Percentiles rank a stretch among this genome's conserved stretches.
Conservation (phyloP, 106 monocot genomes). For the Apostasia ramifera region DNA sequence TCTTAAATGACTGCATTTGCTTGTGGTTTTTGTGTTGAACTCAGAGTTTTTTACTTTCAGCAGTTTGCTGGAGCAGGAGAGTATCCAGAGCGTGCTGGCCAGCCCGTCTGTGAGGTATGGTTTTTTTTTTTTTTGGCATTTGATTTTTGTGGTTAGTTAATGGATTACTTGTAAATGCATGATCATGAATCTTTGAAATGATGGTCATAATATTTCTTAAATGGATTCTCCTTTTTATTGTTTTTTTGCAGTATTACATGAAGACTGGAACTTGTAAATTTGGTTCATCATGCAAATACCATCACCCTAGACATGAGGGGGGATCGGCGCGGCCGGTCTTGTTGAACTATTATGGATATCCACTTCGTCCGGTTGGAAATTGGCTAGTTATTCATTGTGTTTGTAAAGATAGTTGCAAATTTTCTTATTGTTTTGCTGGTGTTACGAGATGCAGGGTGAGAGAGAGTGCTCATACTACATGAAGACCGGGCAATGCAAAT, state of each 20-base stretch:
- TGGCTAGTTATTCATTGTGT: neutral
- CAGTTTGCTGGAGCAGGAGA: slow-evolving; percentile 21
- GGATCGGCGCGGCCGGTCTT: slow-evolving; percentile 28
- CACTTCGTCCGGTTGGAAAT: slow-evolving; percentile 48
- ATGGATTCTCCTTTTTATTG: neutral
- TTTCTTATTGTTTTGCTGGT: neutral
- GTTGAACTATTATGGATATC: slow-evolving; percentile 58
- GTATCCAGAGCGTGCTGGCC: slow-evolving; percentile 44
- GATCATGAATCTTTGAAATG: neutral
- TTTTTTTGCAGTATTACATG: slow-evolving; percentile 40
- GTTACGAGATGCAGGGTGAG: slow-evolving; percentile 51
- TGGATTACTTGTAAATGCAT: neutral
- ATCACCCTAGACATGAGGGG: slow-evolving; percentile 62
- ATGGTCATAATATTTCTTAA: neutral
- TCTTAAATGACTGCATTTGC: neutral
- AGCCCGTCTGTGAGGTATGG: slow-evolving; percentile 49
- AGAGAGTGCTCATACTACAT: slow-evolving; percentile 84
- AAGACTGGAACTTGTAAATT: slow-evolving; percentile 61
- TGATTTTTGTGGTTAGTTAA: neutral
- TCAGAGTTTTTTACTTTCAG: neutral
- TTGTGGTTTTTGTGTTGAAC: neutral
- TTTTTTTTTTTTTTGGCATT: neutral
- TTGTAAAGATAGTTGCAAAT: no score
- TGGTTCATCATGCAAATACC: slow-evolving; percentile 71
- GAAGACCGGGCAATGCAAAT: slow-evolving; percentile 81